Percentiles rank a stretch among this genome's conserved stretches.
Evolutionary conservation across 2,329 filamentous ascomycete genomes (phyloP).

Genomic region (Xylariomycetidae sp.): DNA sequence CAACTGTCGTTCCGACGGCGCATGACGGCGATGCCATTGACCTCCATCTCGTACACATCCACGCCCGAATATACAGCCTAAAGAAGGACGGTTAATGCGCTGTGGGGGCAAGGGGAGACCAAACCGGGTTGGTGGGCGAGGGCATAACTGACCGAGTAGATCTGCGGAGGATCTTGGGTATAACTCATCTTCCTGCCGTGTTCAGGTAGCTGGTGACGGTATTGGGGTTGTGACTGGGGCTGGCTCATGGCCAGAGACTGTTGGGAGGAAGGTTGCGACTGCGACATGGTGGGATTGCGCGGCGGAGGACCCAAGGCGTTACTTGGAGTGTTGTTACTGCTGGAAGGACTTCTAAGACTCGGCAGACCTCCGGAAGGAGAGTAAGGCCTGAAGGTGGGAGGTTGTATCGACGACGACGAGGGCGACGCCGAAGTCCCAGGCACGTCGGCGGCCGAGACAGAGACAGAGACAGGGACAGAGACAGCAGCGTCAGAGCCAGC

Average conservation of each 20-base stretch:
- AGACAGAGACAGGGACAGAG: not conserved
- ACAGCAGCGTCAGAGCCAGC: constrained; percentile 6
- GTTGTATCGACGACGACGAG: constrained; percentile 5
- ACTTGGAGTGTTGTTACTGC: constrained; percentile 6
- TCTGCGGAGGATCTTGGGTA: constrained; percentile 41
- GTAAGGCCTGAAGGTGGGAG: constrained; percentile 8
- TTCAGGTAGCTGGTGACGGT: constrained; percentile 36
- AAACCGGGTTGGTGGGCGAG: constrained; percentile 1
- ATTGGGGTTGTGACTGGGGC: constrained; percentile 38
- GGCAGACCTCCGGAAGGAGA: constrained; percentile 4
- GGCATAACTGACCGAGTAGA: constrained; percentile 48
- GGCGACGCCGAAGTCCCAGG: constrained; percentile 8
- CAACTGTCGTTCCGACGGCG: constrained; percentile 89
- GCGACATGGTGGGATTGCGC: constrained; percentile 36
- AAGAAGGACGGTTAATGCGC: constrained; percentile 11
- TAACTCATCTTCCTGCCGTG: constrained; percentile 25
- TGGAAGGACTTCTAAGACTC: not conserved
- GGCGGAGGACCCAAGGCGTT: constrained; percentile 19
- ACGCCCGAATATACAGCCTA: constrained; percentile 90
- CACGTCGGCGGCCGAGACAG: constrained; percentile 4
- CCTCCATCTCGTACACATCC: constrained; percentile 97
- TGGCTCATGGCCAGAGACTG: constrained; percentile 54
- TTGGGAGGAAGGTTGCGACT: constrained; percentile 45
- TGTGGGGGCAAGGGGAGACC: constrained; percentile 2
- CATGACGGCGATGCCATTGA: constrained; percentile 91